These are phyloP conservation scores for Paramecium pentaurelia DNA, from an alignment of 73 alveolate genomes.

Conservation along the genomic window DNA sequence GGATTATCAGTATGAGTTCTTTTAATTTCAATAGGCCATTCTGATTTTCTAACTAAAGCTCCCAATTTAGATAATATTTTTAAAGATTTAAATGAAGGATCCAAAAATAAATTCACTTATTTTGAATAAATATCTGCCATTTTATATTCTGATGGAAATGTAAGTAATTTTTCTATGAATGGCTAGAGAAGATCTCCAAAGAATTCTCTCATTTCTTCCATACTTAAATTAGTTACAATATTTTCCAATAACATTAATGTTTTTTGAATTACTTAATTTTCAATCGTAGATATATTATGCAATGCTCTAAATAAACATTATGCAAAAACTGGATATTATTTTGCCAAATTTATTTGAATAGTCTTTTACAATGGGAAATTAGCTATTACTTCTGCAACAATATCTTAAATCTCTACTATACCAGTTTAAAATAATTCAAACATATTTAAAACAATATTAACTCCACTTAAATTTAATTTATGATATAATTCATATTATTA, in stretches of 20 bases:
- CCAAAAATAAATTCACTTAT: background rate
- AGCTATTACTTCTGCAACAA: slow-evolving; percentile 39
- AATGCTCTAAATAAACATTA: slow-evolving; percentile 31
- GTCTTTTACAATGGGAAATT: slow-evolving; percentile 6
- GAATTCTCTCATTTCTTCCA: slow-evolving; percentile 29
- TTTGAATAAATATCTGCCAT: background rate
- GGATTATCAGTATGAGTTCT: background rate
- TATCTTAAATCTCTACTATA: slow-evolving; percentile 31
- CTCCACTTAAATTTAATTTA: slow-evolving; percentile 31
- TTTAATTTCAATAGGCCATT: slow-evolving; percentile 29
- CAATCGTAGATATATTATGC: background rate
- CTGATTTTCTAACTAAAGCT: slow-evolving; percentile 13
- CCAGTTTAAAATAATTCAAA: slow-evolving; percentile 34
- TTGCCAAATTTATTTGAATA: background rate
- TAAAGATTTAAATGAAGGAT: slow-evolving; percentile 19
- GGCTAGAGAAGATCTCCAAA: slow-evolving; percentile 39
- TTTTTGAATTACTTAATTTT: slow-evolving; percentile 15
- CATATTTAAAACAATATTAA: slow-evolving; percentile 12
- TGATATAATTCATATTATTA: background rate
- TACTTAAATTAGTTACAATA: background rate
- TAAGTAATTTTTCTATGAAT: slow-evolving; percentile 9
- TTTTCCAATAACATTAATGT: background rate
- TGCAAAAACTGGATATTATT: slow-evolving; percentile 26
- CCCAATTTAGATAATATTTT: slow-evolving; percentile 1
- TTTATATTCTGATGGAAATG: slow-evolving; percentile 23